phyloP scores from a whole-genome alignment of 2,329 filamentous ascomycete species.

The Colletotrichum noveboracense region DNA sequence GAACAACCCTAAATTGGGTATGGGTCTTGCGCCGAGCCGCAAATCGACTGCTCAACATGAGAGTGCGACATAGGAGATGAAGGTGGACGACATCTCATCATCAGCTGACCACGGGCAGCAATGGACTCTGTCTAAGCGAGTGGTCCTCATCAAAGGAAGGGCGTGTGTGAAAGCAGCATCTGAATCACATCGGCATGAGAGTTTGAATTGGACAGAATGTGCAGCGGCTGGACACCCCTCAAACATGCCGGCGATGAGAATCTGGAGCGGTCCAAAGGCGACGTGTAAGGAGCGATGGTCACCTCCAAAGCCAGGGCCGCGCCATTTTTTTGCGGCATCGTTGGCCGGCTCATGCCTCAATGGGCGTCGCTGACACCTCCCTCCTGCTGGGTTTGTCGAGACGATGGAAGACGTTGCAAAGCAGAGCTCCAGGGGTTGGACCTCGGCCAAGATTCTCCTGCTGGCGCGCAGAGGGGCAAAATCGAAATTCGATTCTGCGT shows the following conservation, averaged over 20 bases:
- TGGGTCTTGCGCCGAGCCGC: conserved; percentile 6
- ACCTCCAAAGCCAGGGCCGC: not conserved
- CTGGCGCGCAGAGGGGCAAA: not conserved
- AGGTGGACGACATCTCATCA: not conserved
- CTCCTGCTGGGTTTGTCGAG: not conserved
- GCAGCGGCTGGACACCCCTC: not conserved
- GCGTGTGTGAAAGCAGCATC: not conserved
- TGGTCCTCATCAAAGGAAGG: not conserved
- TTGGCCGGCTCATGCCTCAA: not conserved
- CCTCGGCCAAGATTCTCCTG: not conserved
- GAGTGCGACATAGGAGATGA: conserved; percentile 3
- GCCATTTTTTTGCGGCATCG: conserved; percentile 1
- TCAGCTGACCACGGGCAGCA: not conserved
- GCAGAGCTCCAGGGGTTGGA: not conserved
- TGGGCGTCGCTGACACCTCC: not conserved
- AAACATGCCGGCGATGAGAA: not conserved
- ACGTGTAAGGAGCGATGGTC: not conserved
- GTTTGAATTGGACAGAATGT: not conserved
- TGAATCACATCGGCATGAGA: not conserved
- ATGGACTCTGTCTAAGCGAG: not conserved
- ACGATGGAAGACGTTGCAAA: not conserved
- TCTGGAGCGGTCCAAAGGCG: conserved; percentile 5
- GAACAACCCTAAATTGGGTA: not conserved
- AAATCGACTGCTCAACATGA: not conserved
- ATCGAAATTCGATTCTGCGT: not conserved